Base-by-base conservation (phyloP, 2,329 filamentous ascomycete species). In the Thielaviopsis euricoi region DNA sequence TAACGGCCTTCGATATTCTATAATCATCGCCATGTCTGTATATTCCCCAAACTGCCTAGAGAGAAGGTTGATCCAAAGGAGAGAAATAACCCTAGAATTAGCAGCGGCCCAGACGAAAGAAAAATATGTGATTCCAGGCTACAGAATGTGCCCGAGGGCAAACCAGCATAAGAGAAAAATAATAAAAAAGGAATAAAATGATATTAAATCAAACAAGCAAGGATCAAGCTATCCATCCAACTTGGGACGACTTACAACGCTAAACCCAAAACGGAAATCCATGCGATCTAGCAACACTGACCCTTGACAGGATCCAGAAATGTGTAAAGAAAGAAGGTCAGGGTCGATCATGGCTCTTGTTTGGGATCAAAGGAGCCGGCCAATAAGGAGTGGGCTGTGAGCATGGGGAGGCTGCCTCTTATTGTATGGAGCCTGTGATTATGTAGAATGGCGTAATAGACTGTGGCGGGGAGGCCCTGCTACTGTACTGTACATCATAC, bases 241-340 rank as follows among this genome's bases (percentile, higher is more conserved):
- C 43, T 48, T 48, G 43, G 43, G 43, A 48, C 10, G 43, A 21
- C 43, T n/a, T 17, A 7, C 4, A 1, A 52, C 26, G 49, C 29
- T 57, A 57, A 57, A 21, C 46, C 48, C 4, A 37, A 57, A 29
- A 3, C 1, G 55, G 48, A 52, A 57, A 52, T 50, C 46, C 55
- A 57, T 57, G 52, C 48, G 55, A 57, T 22, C 23, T 13, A 48
- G n/a, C 5, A 6, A 9, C 43, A n/a, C 43, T 48, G 43, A n/a
- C n/a, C n/a, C 43, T 48, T 19, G 37, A n/a, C 37, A 43, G n/a
- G 7, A 21, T 9, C 33, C 43, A 51, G 21, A 40, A n/a, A 40
- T 1, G 12, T 12, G 17, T 21, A 53, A n/a, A 48, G n/a, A 48
- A 48, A 21, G 37, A n/a, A 43, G 29, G 29, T 6, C 9, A 4